These are phyloP conservation scores for Saccharomycopsis schoenii DNA, from an alignment of 805 yeast genomes.

Conservation along the genomic window DNA sequence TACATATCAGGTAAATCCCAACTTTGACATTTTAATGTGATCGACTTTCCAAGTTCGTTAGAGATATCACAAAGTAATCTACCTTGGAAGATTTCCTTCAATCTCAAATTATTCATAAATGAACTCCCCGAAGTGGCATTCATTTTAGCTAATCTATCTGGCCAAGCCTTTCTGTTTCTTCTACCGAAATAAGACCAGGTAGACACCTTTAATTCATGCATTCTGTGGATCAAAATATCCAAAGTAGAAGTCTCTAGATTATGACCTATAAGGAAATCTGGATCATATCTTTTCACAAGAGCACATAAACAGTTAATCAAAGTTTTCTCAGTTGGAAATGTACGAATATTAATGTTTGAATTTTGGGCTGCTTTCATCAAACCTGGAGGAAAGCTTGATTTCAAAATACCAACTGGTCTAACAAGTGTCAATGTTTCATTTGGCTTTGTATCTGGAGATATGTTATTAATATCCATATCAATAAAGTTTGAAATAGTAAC, in stretches of 20 bases:
- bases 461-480: conserved; percentile 64
- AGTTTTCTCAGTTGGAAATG: conserved; percentile 65
- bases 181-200: conserved; percentile 83
- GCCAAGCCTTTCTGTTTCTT: conserved; percentile 66
- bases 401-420: conserved; percentile 60
- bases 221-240: conserved; percentile 72
- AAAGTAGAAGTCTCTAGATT: conserved; percentile 68
- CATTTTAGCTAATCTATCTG: conserved; percentile 51
- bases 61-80: conserved; percentile 86
- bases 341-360: conserved; percentile 40
- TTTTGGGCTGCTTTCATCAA: conserved; percentile 51
- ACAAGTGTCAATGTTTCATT: conserved; percentile 59
- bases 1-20: conserved; percentile 94
- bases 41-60: conserved; percentile 89
- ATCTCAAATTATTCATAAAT: conserved; percentile 42
- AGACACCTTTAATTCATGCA: conserved; percentile 61
- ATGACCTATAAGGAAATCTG: conserved; percentile 88
- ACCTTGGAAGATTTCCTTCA: conserved; percentile 72
- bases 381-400: conserved; percentile 61
- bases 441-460: conserved; percentile 52
- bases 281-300: conserved; percentile 60
- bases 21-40: conserved; percentile 84
- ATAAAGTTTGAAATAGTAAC: conserved; percentile 67
- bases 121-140: conserved; percentile 26
- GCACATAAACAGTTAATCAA: conserved; percentile 69